phyloP scores from a whole-genome alignment of 345 rosid genomes.

The Anacardium occidentale region DNA sequence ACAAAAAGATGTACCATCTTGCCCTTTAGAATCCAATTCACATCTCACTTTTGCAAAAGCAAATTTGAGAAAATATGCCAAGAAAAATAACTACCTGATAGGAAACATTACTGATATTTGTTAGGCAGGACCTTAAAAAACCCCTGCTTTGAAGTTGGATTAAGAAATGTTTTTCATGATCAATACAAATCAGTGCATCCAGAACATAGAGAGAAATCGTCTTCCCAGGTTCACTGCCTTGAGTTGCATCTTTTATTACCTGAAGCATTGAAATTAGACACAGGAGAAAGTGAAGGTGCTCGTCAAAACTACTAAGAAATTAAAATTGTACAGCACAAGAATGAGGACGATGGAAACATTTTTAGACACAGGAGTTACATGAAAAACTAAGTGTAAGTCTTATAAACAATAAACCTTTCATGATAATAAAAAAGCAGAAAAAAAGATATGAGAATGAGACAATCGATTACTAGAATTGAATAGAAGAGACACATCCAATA shows the following conservation, averaged over 20 bases:
- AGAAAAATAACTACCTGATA: constrained; percentile 51
- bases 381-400: not conserved
- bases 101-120: constrained; percentile 63
- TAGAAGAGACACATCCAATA: not conserved
- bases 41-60: not conserved
- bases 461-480: not conserved
- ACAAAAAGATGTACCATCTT: not conserved
- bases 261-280: constrained; percentile 31
- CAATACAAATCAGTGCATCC: constrained; percentile 79
- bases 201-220: constrained; percentile 83
- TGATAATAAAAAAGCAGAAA: not conserved
- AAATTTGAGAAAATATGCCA: not conserved
- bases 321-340: not conserved
- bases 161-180: constrained; percentile 81
- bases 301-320: not conserved
- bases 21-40: constrained; percentile 3
- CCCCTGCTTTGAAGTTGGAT: constrained; percentile 96
- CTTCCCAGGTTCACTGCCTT: constrained; percentile 92
- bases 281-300: constrained; percentile 3
- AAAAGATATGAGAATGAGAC: not conserved
- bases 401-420: not conserved
- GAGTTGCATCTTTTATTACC: constrained; percentile 85
- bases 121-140: constrained; percentile 70
- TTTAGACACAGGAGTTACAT: not conserved
- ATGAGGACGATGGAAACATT: not conserved